Percentiles rank a stretch among this genome's conserved stretches.
These are phyloP conservation scores for Mycogone perniciosa DNA, from an alignment of 2,329 filamentous ascomycete genomes.

Conservation along the genomic window DNA sequence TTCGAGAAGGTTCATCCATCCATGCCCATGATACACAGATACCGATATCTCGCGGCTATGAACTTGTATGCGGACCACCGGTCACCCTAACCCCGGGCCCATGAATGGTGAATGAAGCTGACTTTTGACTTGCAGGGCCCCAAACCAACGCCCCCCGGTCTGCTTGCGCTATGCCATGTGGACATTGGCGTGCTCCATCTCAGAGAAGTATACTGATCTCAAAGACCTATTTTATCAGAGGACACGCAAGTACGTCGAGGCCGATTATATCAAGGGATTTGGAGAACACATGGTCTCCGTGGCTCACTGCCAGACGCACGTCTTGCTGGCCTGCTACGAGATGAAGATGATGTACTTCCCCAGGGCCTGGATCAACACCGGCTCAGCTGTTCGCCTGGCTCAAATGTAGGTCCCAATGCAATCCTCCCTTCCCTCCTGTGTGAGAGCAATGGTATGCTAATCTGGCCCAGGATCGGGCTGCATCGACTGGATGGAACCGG, in stretches of 20 bases:
- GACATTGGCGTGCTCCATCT: slow-evolving; percentile 82
- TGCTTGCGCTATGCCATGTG: slow-evolving; percentile 92
- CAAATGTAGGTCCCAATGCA: slow-evolving; percentile 59
- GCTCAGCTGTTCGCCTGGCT: slow-evolving; percentile 69
- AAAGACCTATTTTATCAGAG: slow-evolving; percentile 87
- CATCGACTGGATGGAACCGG: slow-evolving; percentile 78
- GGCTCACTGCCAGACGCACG: slow-evolving; percentile 79
- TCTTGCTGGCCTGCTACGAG: slow-evolving; percentile 74
- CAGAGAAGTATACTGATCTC: slow-evolving; percentile 71
- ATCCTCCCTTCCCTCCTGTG: background rate
- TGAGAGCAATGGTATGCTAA: background rate
- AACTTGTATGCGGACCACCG: slow-evolving; percentile 52
- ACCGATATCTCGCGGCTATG: slow-evolving; percentile 81
- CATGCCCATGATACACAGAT: slow-evolving; percentile 81
- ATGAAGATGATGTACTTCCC: slow-evolving; percentile 99
- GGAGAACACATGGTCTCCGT: slow-evolving; percentile 84
- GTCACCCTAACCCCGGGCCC: background rate
- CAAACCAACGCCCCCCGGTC: slow-evolving; percentile 76
- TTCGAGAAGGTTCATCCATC: slow-evolving; percentile 88
- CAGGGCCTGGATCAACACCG: slow-evolving; percentile 88
- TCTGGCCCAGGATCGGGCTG: slow-evolving; percentile 68
- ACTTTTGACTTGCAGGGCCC: slow-evolving; percentile 44
- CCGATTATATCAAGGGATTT: slow-evolving; percentile 85
- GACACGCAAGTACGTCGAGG: slow-evolving; percentile 82
- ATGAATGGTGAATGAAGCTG: background rate